These are phyloP conservation scores for Stylosanthes scabra DNA, from an alignment of 331 rosid genomes.

Conservation along the genomic window DNA sequence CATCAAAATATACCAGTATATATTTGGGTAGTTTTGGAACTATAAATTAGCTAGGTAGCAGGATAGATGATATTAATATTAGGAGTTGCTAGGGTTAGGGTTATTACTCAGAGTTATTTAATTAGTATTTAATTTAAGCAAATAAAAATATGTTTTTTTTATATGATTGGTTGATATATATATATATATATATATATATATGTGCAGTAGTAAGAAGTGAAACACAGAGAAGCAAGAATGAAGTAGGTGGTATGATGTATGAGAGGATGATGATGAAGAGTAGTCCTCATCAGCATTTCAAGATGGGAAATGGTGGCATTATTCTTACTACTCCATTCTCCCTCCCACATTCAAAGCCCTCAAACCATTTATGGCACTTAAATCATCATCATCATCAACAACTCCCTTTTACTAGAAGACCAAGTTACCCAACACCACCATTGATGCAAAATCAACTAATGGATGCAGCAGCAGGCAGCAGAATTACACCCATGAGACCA, in stretches of 20 bases:
- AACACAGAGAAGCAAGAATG: constrained; percentile 42
- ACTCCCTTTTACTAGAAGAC: constrained; percentile 38
- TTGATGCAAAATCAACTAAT: too few relatives aligned
- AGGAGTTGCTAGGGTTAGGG: constrained; percentile 14
- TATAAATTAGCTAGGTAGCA: too few relatives aligned
- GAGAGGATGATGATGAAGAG: constrained; percentile 35
- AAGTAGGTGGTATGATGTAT: constrained; percentile 46
- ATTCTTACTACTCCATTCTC: constrained; percentile 43
- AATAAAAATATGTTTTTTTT: not conserved
- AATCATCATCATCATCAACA: constrained; percentile 38
- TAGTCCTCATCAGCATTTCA: constrained; percentile 58
- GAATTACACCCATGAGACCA: constrained; percentile 65
- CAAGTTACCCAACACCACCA: constrained; percentile 33
- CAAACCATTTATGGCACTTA: constrained; percentile 50
- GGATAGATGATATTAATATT: not conserved
- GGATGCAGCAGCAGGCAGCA: constrained; percentile 32
- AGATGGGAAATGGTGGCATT: constrained; percentile 69
- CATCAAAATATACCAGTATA: too few relatives aligned
- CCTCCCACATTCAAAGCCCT: constrained; percentile 38
- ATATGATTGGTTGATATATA: not conserved
- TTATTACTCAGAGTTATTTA: too few relatives aligned
- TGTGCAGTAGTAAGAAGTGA: constrained; percentile 62
- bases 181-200: too few relatives aligned
- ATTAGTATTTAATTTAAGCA: too few relatives aligned
- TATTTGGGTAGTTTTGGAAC: too few relatives aligned